phyloP scores from a whole-genome alignment of 1,284 basidiomycete species.

The Polyporus tsugae region DNA sequence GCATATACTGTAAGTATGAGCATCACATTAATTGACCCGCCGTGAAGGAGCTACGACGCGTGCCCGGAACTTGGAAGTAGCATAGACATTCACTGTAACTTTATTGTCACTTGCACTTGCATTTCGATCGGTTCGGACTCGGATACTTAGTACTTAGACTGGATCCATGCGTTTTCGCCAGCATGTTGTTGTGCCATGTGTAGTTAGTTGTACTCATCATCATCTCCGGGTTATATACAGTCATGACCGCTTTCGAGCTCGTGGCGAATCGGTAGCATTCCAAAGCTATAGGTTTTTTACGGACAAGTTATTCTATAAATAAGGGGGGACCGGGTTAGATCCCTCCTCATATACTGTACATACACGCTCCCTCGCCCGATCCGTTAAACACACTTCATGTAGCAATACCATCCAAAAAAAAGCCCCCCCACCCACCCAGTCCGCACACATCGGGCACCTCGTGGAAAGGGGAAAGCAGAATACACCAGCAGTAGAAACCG shows the following conservation, averaged over 20 bases:
- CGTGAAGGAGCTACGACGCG: not conserved
- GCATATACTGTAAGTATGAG: not conserved
- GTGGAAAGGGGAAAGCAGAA: not conserved
- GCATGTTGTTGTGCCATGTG: not conserved
- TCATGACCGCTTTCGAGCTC: not conserved
- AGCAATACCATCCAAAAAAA: not conserved
- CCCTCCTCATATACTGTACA: constrained; percentile 5
- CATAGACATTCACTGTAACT: constrained; percentile 5
- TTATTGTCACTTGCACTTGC: not conserved
- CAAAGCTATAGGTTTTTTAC: not conserved
- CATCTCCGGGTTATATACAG: not conserved
- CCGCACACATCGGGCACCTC: not conserved
- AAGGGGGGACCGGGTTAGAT: not conserved
- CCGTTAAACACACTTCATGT: not conserved
- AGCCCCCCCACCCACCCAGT: not conserved
- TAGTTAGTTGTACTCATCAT: not conserved
- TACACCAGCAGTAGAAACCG: not conserved
- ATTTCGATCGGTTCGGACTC: not conserved
- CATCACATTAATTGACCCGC: not conserved
- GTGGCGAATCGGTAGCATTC: too few relatives aligned
- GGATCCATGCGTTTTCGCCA: not conserved
- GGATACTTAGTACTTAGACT: not conserved
- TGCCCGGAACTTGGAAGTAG: not conserved
- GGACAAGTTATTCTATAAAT: constrained; percentile 6
- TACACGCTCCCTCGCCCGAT: constrained; percentile 1